Evolutionary conservation across 73 alveolate species (phyloP).

Genomic region (Blepharisma japonicum): DNA sequence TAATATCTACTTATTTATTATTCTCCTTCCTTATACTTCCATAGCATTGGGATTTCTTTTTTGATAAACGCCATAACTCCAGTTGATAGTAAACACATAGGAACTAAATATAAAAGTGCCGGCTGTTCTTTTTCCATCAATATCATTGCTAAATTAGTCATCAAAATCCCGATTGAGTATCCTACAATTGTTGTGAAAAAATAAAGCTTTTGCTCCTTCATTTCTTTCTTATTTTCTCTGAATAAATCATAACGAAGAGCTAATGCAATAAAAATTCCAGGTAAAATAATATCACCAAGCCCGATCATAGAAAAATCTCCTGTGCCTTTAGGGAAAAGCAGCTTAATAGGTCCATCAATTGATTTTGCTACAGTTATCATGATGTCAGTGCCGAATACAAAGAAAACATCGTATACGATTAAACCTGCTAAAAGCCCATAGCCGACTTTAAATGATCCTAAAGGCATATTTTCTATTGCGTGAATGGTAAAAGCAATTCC

Average conservation of each 20-base stretch:
- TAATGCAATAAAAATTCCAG: conserved; percentile 94
- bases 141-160: conserved; percentile 81
- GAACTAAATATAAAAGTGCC: conserved; percentile 93
- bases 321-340: conserved; percentile 79
- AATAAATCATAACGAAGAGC: conserved; percentile 86
- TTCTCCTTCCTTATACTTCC: conserved; percentile 71
- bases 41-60: conserved; percentile 64
- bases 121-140: conserved; percentile 93
- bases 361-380: conserved; percentile 96
- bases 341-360: conserved; percentile 95
- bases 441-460: conserved; percentile 77
- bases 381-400: conserved; percentile 97
- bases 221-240: conserved; percentile 51
- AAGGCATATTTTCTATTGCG: conserved; percentile 73
- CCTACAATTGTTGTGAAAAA: conserved; percentile 76
- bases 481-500: conserved; percentile 85
- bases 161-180: conserved; percentile 78
- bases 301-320: conserved; percentile 87
- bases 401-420: conserved; percentile 95
- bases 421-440: conserved; percentile 64
- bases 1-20: no score
- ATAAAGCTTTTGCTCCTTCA: conserved; percentile 54
- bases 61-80: conserved; percentile 60
- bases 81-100: conserved; percentile 81
- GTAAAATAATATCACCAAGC: conserved; percentile 97